A percentile compares a stretch with the other conserved stretches of the same genome.
phyloP scores from a whole-genome alignment of 768 basidiomycete genomes.

The Postia placenta region DNA sequence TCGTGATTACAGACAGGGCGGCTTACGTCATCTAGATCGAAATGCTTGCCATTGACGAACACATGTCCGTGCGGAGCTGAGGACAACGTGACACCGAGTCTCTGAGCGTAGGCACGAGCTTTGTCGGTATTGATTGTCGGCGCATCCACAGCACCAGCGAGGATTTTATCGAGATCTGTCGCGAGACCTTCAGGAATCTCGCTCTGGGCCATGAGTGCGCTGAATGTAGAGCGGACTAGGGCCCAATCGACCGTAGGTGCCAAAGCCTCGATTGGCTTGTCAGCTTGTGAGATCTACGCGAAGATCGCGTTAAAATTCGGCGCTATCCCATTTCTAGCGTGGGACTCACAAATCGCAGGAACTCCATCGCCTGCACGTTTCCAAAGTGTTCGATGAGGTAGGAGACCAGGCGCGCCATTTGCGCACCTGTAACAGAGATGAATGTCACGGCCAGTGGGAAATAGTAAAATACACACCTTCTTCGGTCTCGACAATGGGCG shows the following conservation, averaged over 20 bases:
- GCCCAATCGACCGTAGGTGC: conserved; percentile 37
- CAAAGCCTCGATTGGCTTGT: conserved; percentile 21
- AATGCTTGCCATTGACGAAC: conserved; percentile 88
- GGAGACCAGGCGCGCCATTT: conserved; percentile 70
- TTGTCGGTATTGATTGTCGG: conserved; percentile 30
- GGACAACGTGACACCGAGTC: conserved; percentile 46
- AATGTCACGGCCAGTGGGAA: not conserved
- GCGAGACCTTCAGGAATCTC: conserved; percentile 12
- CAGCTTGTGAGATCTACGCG: conserved; percentile 35
- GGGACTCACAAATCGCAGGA: conserved; percentile 47
- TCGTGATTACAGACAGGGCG: not conserved
- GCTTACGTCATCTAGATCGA: conserved; percentile 61
- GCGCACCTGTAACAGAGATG: conserved; percentile 34
- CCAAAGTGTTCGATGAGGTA: conserved; percentile 63
- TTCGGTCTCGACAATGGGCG: conserved; percentile 57
- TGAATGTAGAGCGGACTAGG: conserved; percentile 33
- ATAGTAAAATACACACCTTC: conserved; percentile 27
- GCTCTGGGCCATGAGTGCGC: conserved; percentile 28
- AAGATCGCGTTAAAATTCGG: too few species aligned
- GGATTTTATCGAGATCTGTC: conserved; percentile 34
- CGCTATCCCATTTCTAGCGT: too few species aligned
- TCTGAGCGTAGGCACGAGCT: conserved; percentile 45
- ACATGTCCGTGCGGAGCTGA: conserved; percentile 50
- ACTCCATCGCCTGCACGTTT: conserved; percentile 51
- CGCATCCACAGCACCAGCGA: conserved; percentile 21